Conservation (phyloP, 2,329 filamentous ascomycete species). For the Talaromyces pinophilus region DNA sequence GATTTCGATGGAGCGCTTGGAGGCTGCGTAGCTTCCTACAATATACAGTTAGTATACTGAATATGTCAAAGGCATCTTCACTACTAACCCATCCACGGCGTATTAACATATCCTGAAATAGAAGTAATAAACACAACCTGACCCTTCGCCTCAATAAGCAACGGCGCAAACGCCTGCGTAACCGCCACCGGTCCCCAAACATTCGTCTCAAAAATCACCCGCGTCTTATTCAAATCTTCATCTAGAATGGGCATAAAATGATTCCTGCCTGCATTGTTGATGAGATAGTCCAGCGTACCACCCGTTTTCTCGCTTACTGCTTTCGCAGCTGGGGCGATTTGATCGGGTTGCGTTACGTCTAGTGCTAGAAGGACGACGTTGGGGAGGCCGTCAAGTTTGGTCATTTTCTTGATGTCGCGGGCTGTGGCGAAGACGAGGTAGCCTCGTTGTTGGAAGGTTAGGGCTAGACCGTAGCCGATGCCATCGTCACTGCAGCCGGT, state of each 20-base stretch:
- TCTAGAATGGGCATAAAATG: neutral
- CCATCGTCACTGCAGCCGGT: constrained; percentile 11
- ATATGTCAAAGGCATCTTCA: neutral
- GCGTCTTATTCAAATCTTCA: neutral
- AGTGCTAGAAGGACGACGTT: neutral
- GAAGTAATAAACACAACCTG: neutral
- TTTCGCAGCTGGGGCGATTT: neutral
- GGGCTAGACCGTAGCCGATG: constrained; percentile 6
- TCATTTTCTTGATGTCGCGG: neutral
- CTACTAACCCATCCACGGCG: neutral
- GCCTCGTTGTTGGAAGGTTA: constrained; percentile 6
- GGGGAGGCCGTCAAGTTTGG: neutral
- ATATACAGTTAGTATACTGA: neutral
- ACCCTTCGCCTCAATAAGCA: neutral
- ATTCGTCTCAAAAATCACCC: neutral
- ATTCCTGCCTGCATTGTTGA: neutral
- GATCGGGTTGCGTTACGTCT: neutral
- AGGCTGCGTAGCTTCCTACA: neutral
- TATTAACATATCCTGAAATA: neutral
- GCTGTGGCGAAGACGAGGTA: constrained; percentile 9
- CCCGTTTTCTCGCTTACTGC: neutral
- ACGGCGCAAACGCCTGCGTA: neutral
- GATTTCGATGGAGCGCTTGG: neutral
- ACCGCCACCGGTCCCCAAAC: neutral
- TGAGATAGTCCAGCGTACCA: neutral